phyloP scores from a whole-genome alignment of 768 basidiomycete species.

The Lentinula guzmanii region DNA sequence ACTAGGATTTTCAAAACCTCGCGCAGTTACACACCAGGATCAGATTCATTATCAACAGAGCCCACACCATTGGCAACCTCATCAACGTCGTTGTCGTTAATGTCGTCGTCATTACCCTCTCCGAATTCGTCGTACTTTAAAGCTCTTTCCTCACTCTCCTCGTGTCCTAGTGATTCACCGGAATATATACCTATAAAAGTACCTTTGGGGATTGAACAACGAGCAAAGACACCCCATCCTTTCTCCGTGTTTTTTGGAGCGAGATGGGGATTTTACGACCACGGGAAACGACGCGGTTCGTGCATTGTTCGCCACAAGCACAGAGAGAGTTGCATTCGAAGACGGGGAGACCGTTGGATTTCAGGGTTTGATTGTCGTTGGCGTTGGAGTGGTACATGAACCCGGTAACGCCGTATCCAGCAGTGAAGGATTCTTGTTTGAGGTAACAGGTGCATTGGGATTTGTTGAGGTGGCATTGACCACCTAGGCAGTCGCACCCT shows the following conservation, averaged over 20 bases:
- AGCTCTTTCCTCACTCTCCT: conserved; percentile 63
- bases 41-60: no score
- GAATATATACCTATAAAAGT: conserved; percentile 81
- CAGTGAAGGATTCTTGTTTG: conserved; percentile 42
- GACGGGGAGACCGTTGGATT: conserved; percentile 49
- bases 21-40: no score
- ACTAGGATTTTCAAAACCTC: no score
- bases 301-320: conserved; percentile 74
- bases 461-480: conserved; percentile 65
- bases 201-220: conserved; percentile 55
- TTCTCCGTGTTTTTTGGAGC: conserved; percentile 64
- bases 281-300: conserved; percentile 66
- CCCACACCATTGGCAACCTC: no score
- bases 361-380: conserved; percentile 28
- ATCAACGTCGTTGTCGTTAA: no score
- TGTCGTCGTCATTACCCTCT: no score
- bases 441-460: conserved; percentile 65
- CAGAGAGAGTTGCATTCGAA: conserved; percentile 87
- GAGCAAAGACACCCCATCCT: conserved; percentile 88
- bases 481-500: conserved; percentile 61
- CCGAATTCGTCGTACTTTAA: conserved; percentile 64
- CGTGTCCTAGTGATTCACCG: conserved; percentile 74
- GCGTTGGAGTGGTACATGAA: conserved; percentile 59
- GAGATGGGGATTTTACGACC: conserved; percentile 40
- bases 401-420: conserved; percentile 27